Base-by-base conservation (phyloP, 352 stramenopile genomes). In the Phytophthora kernoviae region DNA sequence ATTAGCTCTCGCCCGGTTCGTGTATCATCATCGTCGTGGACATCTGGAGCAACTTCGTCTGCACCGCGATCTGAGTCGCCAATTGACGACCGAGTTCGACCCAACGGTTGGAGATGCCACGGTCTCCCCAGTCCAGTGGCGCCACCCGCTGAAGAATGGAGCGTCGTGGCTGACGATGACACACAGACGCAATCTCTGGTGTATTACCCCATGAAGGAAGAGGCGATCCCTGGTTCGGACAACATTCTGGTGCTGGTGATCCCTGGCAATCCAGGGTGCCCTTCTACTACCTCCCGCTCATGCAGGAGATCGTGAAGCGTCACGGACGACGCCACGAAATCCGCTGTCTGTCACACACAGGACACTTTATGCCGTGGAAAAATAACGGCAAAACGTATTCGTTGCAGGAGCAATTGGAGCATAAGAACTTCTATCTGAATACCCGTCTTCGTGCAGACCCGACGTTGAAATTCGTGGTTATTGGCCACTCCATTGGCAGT, bases 301-400 rank as follows among this genome's bases (percentile, higher is more conserved):
- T 90, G 83, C 77, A 79, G 21, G 62, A 80, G 55, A 37, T 92
- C 21, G 56, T 79, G 0, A 46, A 56, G 22, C 67, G 54, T 14
- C 62, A 77, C 21, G 70, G 65, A 36, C 58, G 60, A 5, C 60
- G 54, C 17, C 57, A 78, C 32, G 83, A 92, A 69, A 68, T 92
- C 26, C 79, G 81, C 22, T 76, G 73, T 42, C 45, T 92, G 12
- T 81, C 78, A 4, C 79, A 92, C 11, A 57, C 80, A 2, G 73
- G 81, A 26, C 83, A 92, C 51, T 88, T 76, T 48, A 78, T 86
- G 75, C 79, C 82, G 9, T 84, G 71, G 70, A 84, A 80, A 46
- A 88, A 89, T 68, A 73, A 75, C 40, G 62, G 64, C 39, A 67
- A 68, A 4, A 47, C 69, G 12, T 91, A 80, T 55, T 67, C 73